Conservation (phyloP, 75 land plant species). For the Gnetum montanum region DNA sequence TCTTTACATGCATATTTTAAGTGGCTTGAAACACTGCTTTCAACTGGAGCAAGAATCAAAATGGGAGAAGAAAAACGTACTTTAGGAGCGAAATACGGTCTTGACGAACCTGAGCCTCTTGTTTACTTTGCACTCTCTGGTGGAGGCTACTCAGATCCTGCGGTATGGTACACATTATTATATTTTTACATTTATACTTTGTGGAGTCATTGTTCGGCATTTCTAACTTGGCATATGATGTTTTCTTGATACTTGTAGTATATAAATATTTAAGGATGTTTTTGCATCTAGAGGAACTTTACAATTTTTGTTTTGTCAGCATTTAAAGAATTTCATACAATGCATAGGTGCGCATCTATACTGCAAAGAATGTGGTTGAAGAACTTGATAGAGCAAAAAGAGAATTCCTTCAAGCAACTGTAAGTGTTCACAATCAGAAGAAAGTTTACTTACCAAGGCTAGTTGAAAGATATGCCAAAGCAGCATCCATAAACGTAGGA, state of each 20-base stretch:
- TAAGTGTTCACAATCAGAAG: conserved; percentile 48
- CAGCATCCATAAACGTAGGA: conserved; percentile 26
- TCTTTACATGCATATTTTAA: too few relatives aligned
- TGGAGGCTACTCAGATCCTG: conserved; percentile 75
- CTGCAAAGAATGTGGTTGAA: conserved; percentile 38
- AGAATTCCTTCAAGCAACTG: conserved; percentile 61
- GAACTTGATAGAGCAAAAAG: conserved; percentile 58
- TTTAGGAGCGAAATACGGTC: conserved; percentile 37
- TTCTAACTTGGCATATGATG: too few relatives aligned
- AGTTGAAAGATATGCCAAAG: conserved; percentile 57
- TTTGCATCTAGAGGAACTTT: neutral
- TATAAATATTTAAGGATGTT: too few relatives aligned
- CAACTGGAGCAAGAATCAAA: conserved; percentile 67
- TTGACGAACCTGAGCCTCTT: conserved; percentile 44
- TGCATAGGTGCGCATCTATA: conserved; percentile 36
- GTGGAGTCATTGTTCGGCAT: too few relatives aligned
- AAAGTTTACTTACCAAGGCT: conserved; percentile 62
- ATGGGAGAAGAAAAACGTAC: conserved; percentile 45
- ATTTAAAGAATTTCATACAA: neutral
- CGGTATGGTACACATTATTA: too few relatives aligned
- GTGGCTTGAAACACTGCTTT: conserved; percentile 73
- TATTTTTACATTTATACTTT: too few relatives aligned
- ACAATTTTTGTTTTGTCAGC: neutral
- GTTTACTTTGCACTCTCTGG: conserved; percentile 64
- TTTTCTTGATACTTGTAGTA: too few relatives aligned